Conservation (phyloP, 306 rosid species). For the Abrus pulchellus region DNA sequence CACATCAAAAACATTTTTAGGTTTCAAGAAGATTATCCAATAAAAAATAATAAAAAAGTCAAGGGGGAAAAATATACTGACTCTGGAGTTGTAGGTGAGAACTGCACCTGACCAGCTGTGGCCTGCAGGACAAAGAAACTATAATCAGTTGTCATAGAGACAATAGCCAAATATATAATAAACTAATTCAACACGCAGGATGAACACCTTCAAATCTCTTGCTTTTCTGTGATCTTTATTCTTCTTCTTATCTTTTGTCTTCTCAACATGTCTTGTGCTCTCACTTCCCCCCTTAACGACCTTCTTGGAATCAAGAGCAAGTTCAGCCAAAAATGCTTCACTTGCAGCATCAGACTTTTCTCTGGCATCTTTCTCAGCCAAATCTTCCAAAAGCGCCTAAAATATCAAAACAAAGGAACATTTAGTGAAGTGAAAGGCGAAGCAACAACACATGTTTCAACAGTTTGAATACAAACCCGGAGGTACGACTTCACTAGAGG, state of each 20-base stretch:
- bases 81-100: slow-evolving; percentile 58
- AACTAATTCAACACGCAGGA: slow-evolving; percentile 43
- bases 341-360: slow-evolving; percentile 96
- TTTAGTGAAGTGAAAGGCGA: slow-evolving; percentile 38
- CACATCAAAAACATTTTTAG: slow-evolving; percentile 43
- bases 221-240: slow-evolving; percentile 79
- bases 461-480: slow-evolving; percentile 72
- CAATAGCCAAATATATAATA: slow-evolving; percentile 45
- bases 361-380: slow-evolving; percentile 95
- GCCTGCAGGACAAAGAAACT: slow-evolving; percentile 62
- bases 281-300: slow-evolving; percentile 77
- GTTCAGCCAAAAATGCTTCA: slow-evolving; percentile 97
- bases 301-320: slow-evolving; percentile 90
- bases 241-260: slow-evolving; percentile 89
- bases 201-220: slow-evolving; percentile 82
- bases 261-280: slow-evolving; percentile 70
- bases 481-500: slow-evolving; percentile 89
- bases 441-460: slow-evolving; percentile 39
- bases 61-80: slow-evolving; percentile 52
- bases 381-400: slow-evolving; percentile 86
- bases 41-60: slow-evolving; percentile 12
- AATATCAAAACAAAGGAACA: slow-evolving; percentile 41
- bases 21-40: slow-evolving; percentile 28
- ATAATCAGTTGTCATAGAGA: slow-evolving; percentile 43
- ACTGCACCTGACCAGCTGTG: slow-evolving; percentile 59